Evolutionary conservation across 164 flowering plant species (phyloP), one percentile per base, ranked within the genome.

Genomic region (Chimonanthus praecox): DNA sequence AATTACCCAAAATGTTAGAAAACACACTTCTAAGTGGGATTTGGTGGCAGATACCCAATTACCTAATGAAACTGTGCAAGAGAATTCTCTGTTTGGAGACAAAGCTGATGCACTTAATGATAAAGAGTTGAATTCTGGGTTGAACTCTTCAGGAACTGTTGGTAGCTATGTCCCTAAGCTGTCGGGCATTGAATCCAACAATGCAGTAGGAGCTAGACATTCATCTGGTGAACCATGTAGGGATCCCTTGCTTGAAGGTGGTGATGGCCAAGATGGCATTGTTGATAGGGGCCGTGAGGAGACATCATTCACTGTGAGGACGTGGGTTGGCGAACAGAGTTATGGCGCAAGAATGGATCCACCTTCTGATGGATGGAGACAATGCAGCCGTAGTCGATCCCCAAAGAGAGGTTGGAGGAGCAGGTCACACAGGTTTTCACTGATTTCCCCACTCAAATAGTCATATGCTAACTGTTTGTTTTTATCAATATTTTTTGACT

Each of bases 1-100:
- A 21, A 83, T 81, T 85, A 76, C 80, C 67, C 84, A 80, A 72
- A 76, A 77, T 65, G 79, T 69, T 64, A 73, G 82, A 74, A 82
- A 75, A 64, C 78, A 80, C 45, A 74, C 49, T 46, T 87, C 92
- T 54, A 84, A 82, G 74, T 88, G 97, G 92, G 91, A 87, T 84
- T 74, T 80, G 72, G 82, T 74, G 71, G 89, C 82, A 44, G 88
- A 80, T 47, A 64, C 77, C 18, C 74, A 58, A 18, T 67, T 64
- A 71, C 78, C 79, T 21, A 49, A 45, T 69, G 81, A 75, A 54
- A 76, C 43, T 70, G 74, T 64, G n/a, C 76, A 78, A 68, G 84
- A 74, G 3, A 75, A 73, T 64, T n/a, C 65, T 44, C 70, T 73
- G 75, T 45, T 71, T 75, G 83, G 73, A 71, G 82, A 79, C 67